Conservation (phyloP, 2,329 filamentous ascomycete genomes). For the Drechslerella stenobrocha region DNA sequence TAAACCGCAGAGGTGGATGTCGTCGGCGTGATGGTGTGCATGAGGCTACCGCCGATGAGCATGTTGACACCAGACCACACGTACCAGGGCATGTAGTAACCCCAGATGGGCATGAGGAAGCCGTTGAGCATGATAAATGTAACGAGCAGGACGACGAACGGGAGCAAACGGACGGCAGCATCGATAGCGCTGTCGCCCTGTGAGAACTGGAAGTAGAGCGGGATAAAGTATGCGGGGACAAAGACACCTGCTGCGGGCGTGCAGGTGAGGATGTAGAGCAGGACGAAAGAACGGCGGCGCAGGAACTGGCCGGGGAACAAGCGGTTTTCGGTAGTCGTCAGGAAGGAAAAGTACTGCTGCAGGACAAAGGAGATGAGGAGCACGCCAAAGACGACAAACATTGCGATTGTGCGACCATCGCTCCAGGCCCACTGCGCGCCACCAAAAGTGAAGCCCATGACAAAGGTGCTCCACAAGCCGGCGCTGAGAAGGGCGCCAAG, state of each 20-base stretch:
- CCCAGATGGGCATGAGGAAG: conserved; percentile 55
- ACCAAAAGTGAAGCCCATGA: conserved; percentile 62
- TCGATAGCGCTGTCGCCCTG: conserved; percentile 57
- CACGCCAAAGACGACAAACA: conserved; percentile 60
- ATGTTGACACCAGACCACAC: conserved; percentile 55
- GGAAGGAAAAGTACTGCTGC: conserved; percentile 58
- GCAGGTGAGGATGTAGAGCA: conserved; percentile 58
- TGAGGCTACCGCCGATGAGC: conserved; percentile 53
- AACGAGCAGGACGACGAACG: conserved; percentile 56
- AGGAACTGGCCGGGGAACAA: conserved; percentile 61
- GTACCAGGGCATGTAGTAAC: conserved; percentile 58
- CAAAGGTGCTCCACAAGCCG: conserved; percentile 57
- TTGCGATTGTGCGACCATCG: conserved; percentile 57
- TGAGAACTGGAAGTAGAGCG: conserved; percentile 63
- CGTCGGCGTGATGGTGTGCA: conserved; percentile 52
- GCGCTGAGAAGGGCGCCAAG: conserved; percentile 58
- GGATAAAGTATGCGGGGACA: conserved; percentile 61
- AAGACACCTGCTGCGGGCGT: conserved; percentile 56
- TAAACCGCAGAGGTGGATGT: conserved; percentile 54
- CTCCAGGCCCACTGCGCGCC: conserved; percentile 61
- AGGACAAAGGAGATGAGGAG: conserved; percentile 58
- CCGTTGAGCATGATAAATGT: conserved; percentile 56
- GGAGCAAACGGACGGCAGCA: conserved; percentile 57
- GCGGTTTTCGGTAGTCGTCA: conserved; percentile 58
- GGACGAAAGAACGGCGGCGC: conserved; percentile 54